Evolutionary conservation across 805 yeast species (phyloP), one percentile per base, ranked within the genome.

Genomic region (Crinitomyces ghanaensis): DNA sequence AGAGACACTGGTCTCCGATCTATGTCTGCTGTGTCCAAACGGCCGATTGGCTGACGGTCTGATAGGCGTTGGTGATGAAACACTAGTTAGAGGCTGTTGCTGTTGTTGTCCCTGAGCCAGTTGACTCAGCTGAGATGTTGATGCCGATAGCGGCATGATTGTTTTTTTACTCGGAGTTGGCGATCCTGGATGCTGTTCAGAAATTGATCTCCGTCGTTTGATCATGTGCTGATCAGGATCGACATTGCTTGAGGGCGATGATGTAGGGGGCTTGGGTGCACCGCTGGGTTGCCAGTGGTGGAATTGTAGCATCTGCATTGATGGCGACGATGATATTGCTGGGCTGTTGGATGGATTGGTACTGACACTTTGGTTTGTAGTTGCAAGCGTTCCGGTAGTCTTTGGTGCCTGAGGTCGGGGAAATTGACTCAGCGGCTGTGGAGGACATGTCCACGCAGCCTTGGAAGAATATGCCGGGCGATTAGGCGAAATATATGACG

Each of bases 221-320:
- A 31, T n/a, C 6, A 12, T 8, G 4, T 12, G 4, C 16, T 14
- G 20, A 4, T 20, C 30, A 11, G 19, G 34, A 4, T 27, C 39
- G 9, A 33, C 33, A 16, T 35, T 33, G 2, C 42, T 35, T 16
- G 43, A 31, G 13, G 33, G 17, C 15, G 35, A 17, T 4, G 33
- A 15, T 6, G 33, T 14, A 13, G 38, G 17, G 28, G 24, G 24
- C 17, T 21, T 21, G 14, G 36, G 29, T 9, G 33, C 19, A 35
- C 45, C 46, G 29, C 41, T 45, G 6, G 72, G 73, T 37, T 64
- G 64, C 74, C 75, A 70, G 47, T 70, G 75, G 43, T 70, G 74
- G 49, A 70, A 70, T 43, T 69, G 65, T 6, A 68, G 56, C 38
- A 67, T 71, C 45, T 68, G 74, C 39, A 65, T 59, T 9, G 51